Evolutionary conservation across 192 early-diverging fungal genomes (phyloP), one percentile per base, ranked within the genome.

Genomic region (Coemansia sp.): DNA sequence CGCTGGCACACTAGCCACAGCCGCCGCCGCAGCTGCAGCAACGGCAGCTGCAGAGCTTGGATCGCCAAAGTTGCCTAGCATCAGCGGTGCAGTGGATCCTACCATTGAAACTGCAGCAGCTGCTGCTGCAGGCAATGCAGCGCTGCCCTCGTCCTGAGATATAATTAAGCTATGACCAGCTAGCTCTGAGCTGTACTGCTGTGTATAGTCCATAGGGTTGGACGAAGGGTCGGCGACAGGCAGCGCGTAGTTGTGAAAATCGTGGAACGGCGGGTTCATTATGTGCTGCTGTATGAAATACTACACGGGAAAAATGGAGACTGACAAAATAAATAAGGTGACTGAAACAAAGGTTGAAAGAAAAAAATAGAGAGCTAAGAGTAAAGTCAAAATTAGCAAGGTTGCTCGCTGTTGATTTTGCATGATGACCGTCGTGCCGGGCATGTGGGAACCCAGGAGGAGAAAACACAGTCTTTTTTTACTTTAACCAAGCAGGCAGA

Each of bases 251-350:
- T 50, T 71, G 73, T 77, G 73, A 51, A 77, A 77, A 38, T 77
- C 73, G 64, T 61, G 67, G 47, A 77, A 77, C 53, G 68, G 48
- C 42, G 70, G 73, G 57, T 77, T 77, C 73, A 77, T 77, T 52
- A 23, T 21, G 33, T 15, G 38, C 37, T 30, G 18, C n/a, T 39
- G 58, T 14, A 40, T 21, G 10, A 34, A n/a, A 17, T 6, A 37
- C 17, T 59, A 27, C 13, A 22, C 18, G 23, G 51, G 1, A 13
- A 48, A 14, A 39, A 24, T 22, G 1, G 17, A 42, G 2, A 17
- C 14, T 24, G 40, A 52, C 30, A 53, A 34, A 53, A 43, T 19
- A 17, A 41, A 21, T 18, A 54, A 34, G 9, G 18, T 21, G 15
- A 22, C 19, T 10, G 38, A 7, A 54, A 53, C 37, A 52, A n/a